Base-by-base conservation (phyloP, 176 grass and related monocot species). In the Musa beccarii region DNA sequence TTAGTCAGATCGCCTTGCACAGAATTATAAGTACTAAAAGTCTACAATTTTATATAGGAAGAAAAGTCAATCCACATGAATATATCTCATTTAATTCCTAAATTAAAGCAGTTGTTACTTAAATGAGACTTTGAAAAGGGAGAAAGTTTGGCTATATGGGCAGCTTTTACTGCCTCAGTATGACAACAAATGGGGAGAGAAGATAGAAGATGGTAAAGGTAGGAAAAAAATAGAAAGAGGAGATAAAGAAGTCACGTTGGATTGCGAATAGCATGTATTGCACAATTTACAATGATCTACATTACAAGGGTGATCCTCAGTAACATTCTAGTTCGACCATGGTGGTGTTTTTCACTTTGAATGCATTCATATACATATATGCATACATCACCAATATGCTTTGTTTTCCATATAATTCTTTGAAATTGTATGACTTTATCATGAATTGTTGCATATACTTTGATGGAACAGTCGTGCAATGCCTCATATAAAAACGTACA, bases 401-500 rank as follows among this genome's bases (percentile, higher is more conserved):
- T 74, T 74, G 14, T 24, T 43, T 15, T 26, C 28, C 23, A 59
- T 26, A 2, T 65, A 24, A 2, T 15, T 16, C 52, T 17, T 65
- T 19, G 8, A 8, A 14, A 53, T 11, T 52, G 25, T 51, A 52
- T 52, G 20, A 52, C 13, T 53, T 66, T 28, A 25, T 66, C 61
- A 49, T 43, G 53, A 53, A 23, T 75, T 8, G 17, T 17, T 77
- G 20, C 20, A 65, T 66, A 11, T 51, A 9, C 61, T 77, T 51
- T 84, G 80, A 80, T 83, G 54, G 69, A 43, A 52, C 90, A 98
- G 90, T 71, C 88, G 61, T 64, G 90, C 84, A 74, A 98, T 98
- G 95, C 90, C 95, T 51, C 95, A 98, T 80, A 91, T 98, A 81
- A 93, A 98, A 88, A 87, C 88, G 53, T 98, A 91, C 76, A 93